A percentile compares a stretch with the other conserved stretches of the same genome.
Evolutionary conservation across 2,329 filamentous ascomycete species (phyloP).

Genomic region (Cladosporium sp.): DNA sequence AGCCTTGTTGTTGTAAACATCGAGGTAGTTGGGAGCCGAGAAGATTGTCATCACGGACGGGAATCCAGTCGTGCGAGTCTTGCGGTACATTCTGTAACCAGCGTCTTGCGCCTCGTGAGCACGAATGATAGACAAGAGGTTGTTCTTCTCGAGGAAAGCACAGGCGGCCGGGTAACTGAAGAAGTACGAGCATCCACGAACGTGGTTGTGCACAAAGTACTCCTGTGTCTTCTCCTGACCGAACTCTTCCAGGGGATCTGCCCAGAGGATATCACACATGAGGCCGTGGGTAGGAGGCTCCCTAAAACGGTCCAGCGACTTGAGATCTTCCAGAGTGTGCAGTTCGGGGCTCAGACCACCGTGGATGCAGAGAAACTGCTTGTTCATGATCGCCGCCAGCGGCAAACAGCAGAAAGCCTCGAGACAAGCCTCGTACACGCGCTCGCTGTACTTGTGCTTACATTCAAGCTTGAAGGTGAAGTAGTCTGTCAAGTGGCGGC

Average conservation of each 20-base stretch:
- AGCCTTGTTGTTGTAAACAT: conserved; percentile 99
- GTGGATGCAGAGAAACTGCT: conserved; percentile 98
- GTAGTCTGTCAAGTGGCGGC: conserved; percentile 97
- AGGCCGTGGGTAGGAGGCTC: conserved; percentile 95
- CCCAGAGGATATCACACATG: conserved; percentile 99
- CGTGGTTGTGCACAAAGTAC: conserved; percentile 97
- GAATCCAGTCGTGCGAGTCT: conserved; percentile 96
- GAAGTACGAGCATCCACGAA: conserved; percentile 97
- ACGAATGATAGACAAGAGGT: conserved; percentile 91
- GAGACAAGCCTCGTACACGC: conserved; percentile 95
- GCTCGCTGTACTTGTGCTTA: conserved; percentile 98
- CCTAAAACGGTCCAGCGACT: conserved; percentile 96
- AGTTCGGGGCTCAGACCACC: conserved; percentile 93
- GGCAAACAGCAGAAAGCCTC: conserved; percentile 95
- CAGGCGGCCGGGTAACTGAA: conserved; percentile 98
- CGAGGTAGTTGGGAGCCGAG: conserved; percentile 96
- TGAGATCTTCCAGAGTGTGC: conserved; percentile 90
- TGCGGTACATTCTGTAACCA: conserved; percentile 98
- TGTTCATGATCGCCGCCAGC: conserved; percentile 97
- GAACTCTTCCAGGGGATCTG: conserved; percentile 95
- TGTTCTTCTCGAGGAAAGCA: conserved; percentile 98
- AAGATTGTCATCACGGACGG: conserved; percentile 99
- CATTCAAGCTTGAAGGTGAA: conserved; percentile 99
- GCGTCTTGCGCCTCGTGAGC: conserved; percentile 98
- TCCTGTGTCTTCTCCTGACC: conserved; percentile 98